A percentile compares a stretch with the other conserved stretches of the same genome.
Conservation (phyloP, 1,284 basidiomycete species). For the Anthracocystis setariae region DNA sequence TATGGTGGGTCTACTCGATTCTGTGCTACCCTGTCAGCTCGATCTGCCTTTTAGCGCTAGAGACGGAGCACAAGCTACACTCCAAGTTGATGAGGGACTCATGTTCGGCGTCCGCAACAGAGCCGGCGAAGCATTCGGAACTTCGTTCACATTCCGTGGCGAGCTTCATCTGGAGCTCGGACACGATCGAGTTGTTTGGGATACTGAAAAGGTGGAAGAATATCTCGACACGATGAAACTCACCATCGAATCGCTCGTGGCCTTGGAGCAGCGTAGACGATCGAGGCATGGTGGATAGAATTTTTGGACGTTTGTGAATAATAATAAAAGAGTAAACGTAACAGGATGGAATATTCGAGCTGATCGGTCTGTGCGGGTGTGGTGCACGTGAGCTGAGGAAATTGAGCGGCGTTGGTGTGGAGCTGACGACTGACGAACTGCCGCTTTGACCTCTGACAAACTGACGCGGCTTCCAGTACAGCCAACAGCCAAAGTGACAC, state of each 20-base stretch:
- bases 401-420: slow-evolving; percentile 21
- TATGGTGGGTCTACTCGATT: slow-evolving; percentile 44
- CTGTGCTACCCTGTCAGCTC: slow-evolving; percentile 15
- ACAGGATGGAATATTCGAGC: slow-evolving; percentile 10
- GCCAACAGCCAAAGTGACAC: slow-evolving; percentile 13
- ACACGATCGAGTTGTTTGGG: slow-evolving; percentile 41
- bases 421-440: slow-evolving; percentile 35
- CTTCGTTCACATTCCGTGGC: slow-evolving; percentile 42
- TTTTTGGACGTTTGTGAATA: not conserved
- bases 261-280: slow-evolving; percentile 10
- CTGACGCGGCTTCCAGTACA: slow-evolving; percentile 19
- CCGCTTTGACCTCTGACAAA: slow-evolving; percentile 11
- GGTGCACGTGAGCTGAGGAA: slow-evolving; percentile 26
- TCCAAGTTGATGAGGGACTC: slow-evolving; percentile 24
- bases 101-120: slow-evolving; percentile 41
- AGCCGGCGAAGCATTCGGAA: slow-evolving; percentile 46
- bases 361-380: slow-evolving; percentile 52
- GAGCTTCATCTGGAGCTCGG: slow-evolving; percentile 42
- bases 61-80: not conserved
- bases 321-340: slow-evolving; percentile 10
- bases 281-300: not conserved
- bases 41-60: slow-evolving; percentile 7
- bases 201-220: slow-evolving; percentile 29
- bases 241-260: slow-evolving; percentile 31
- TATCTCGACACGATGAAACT: slow-evolving; percentile 35